Evolutionary conservation across 2,329 filamentous ascomycete genomes (phyloP).

Genomic region (Lachnellula willkommii): DNA sequence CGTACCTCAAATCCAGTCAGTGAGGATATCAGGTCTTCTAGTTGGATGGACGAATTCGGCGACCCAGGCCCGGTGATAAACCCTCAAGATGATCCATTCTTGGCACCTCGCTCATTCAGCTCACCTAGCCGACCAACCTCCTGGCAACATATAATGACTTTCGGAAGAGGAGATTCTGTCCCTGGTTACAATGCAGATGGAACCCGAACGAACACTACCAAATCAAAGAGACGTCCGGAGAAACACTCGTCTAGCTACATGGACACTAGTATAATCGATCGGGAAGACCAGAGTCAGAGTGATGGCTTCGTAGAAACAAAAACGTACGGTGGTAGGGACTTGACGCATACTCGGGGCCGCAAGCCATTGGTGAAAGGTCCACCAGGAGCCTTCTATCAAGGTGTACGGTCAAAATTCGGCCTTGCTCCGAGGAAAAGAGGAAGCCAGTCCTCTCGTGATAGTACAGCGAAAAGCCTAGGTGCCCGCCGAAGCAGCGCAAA

Average conservation of each 20-base stretch:
- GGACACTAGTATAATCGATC: neutral
- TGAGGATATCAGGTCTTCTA: neutral
- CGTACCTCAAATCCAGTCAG: neutral
- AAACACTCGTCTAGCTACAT: neutral
- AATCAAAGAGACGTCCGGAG: neutral
- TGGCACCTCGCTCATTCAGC: neutral
- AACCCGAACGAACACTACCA: neutral
- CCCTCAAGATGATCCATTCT: neutral
- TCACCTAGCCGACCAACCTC: neutral
- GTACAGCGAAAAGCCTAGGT: neutral
- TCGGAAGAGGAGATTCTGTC: conserved; percentile 8
- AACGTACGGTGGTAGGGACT: conserved; percentile 1
- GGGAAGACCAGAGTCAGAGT: neutral
- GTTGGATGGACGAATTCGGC: conserved; percentile 18
- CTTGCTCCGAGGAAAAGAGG: neutral
- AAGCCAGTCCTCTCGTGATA: conserved; percentile 1
- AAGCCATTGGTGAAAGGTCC: conserved; percentile 17
- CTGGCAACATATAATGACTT: conserved; percentile 14
- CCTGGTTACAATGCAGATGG: conserved; percentile 7
- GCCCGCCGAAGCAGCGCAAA: conserved; percentile 7
- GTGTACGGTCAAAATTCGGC: conserved; percentile 12
- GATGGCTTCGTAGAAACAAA: conserved; percentile 8
- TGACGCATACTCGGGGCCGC: conserved; percentile 5
- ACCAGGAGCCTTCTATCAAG: conserved; percentile 26
- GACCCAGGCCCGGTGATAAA: conserved; percentile 14